Evolutionary conservation across 306 rosid genomes (phyloP), one percentile per base, ranked within the genome.

Genomic region (Lupinus albus): DNA sequence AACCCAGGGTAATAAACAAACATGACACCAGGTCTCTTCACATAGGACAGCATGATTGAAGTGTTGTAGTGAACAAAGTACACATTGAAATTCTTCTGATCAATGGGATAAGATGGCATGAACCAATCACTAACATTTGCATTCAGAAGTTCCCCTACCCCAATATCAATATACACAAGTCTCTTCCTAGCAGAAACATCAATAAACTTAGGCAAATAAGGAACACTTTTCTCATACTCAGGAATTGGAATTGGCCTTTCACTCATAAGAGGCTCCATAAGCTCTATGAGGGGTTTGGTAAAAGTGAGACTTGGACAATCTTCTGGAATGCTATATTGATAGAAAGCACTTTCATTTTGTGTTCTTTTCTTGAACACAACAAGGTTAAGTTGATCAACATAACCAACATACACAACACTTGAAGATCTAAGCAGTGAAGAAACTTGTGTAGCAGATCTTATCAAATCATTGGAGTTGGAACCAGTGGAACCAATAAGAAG

Each of bases 1-100:
- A 93, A 81, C 6, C 91, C 97, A 7, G 99, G 99, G 61, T 89
- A 94, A 82, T 90, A 93, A 68, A 93, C 99, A 72, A 93, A 93
- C 21, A 96, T 90, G 66, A 93, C 59, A 44, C 99, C 97, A 0
- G 97, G 97, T 39, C 78, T 65, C 61, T 82, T 84, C 68, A 93
- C 92, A 45, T 83, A 79, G 47, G 96, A 79, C 61, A 83, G 30
- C 38, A 93, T 44, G 12, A 87, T 81, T 7, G 97, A 88, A 77
- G 96, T 86, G 84, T 90, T 91, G 76, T 93, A 89, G 63, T 93
- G 97, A 67, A 93, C 99, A 74, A 89, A 86, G 67, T 89, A 93
- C 10, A 83, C 86, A 64, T 78, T 82, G 81, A 93, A 89, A 68
- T 72, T 85, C 16, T 68, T 81, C 69, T 72, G 86, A 53, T 79